These are phyloP conservation scores for Pholiota conissans DNA, from an alignment of 768 basidiomycete genomes.

Conservation along the genomic window DNA sequence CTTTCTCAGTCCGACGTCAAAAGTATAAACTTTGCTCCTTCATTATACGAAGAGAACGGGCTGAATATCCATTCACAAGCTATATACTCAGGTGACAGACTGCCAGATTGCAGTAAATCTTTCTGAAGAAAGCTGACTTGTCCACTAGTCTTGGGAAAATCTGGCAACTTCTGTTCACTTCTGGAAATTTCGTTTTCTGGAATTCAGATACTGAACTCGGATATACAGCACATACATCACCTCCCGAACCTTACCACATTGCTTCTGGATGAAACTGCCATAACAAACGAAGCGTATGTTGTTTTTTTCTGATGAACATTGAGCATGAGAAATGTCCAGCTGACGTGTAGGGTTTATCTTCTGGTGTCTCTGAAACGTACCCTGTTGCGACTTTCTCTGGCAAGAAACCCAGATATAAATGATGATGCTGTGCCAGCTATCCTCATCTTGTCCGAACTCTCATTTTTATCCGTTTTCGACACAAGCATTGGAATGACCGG, in stretches of 20 bases:
- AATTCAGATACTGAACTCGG: conserved; percentile 43
- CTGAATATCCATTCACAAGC: conserved; percentile 47
- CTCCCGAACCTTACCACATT: conserved; percentile 50
- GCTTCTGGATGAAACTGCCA: conserved; percentile 50
- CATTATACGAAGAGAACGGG: conserved; percentile 47
- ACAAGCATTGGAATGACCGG: conserved; percentile 60
- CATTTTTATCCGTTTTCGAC: conserved; percentile 50
- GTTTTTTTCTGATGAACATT: not conserved
- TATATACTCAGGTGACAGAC: conserved; percentile 39
- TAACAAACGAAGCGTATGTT: conserved; percentile 63
- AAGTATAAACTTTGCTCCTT: conserved; percentile 44
- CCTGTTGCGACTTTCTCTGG: conserved; percentile 51
- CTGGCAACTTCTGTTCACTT: conserved; percentile 52
- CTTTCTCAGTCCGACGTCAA: conserved; percentile 48
- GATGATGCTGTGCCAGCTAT: conserved; percentile 61
- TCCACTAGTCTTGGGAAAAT: conserved; percentile 47
- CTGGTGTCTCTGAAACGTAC: conserved; percentile 56
- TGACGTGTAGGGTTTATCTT: conserved; percentile 48
- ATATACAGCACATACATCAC: conserved; percentile 52
- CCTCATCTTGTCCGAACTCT: conserved; percentile 44
- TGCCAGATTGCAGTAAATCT: conserved; percentile 1
- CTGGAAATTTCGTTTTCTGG: conserved; percentile 50
- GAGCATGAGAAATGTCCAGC: not conserved
- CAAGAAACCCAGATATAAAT: conserved; percentile 51
- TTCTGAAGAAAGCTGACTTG: not conserved